These are phyloP conservation scores for Triangularia setosa DNA, from an alignment of 2,329 filamentous ascomycete species.

Conservation along the genomic window DNA sequence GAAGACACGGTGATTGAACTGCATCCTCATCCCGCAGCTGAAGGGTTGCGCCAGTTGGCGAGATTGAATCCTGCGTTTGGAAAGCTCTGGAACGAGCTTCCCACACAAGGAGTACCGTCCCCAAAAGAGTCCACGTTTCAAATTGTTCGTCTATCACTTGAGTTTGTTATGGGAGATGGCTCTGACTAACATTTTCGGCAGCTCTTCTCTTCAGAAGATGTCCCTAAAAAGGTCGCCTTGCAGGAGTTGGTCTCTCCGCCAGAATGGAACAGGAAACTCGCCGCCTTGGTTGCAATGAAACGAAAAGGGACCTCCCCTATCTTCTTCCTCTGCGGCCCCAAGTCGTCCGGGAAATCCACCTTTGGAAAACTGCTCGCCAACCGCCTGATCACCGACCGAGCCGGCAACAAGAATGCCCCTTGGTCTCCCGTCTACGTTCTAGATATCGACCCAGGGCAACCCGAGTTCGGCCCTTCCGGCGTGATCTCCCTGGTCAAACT, in stretches of 20 bases:
- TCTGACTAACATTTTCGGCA: conserved; percentile 32
- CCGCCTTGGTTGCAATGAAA: conserved; percentile 39
- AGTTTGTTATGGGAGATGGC: not conserved
- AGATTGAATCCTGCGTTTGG: conserved; percentile 63
- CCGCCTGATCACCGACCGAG: conserved; percentile 53
- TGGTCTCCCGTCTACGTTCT: conserved; percentile 51
- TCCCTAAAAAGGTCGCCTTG: conserved; percentile 45
- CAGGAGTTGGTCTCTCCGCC: conserved; percentile 55
- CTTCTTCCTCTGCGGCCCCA: conserved; percentile 64
- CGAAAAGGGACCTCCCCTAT: conserved; percentile 34
- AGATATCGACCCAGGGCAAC: conserved; percentile 74
- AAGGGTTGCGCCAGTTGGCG: conserved; percentile 50
- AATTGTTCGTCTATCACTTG: conserved; percentile 42
- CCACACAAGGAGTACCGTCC: conserved; percentile 25
- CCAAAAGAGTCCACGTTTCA: conserved; percentile 39
- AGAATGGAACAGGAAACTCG: conserved; percentile 59
- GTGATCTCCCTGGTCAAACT: conserved; percentile 65
- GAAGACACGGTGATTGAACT: conserved; percentile 53
- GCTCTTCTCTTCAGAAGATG: conserved; percentile 53
- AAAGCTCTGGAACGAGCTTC: conserved; percentile 58
- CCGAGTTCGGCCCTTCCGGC: conserved; percentile 68
- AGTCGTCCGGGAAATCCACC: conserved; percentile 72
- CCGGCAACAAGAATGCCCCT: conserved; percentile 25
- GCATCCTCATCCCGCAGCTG: conserved; percentile 47
- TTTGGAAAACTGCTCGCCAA: conserved; percentile 66